These are phyloP conservation scores for Porpolomopsis calyptriformis DNA, from an alignment of 768 basidiomycete species.

Conservation along the genomic window DNA sequence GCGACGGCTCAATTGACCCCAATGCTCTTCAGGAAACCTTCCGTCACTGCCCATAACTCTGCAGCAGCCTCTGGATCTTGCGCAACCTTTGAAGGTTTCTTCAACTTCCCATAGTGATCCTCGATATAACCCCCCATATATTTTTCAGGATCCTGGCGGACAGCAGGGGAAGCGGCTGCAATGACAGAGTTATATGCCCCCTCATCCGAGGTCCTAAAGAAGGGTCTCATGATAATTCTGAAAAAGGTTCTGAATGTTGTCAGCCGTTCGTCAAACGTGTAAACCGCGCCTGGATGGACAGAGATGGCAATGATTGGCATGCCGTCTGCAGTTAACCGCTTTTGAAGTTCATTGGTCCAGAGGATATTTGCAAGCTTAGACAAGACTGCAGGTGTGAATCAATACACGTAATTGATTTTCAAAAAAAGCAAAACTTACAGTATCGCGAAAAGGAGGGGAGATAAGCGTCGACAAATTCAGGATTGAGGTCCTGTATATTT, in stretches of 20 bases:
- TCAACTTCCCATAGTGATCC: slow-evolving; percentile 23
- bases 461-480: slow-evolving; percentile 19
- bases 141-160: slow-evolving; percentile 21
- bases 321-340: slow-evolving; percentile 27
- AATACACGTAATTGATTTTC: too few relatives aligned
- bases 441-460: slow-evolving; percentile 20
- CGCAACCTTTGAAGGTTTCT: slow-evolving; percentile 19
- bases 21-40: slow-evolving; percentile 19
- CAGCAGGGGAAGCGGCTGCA: slow-evolving; percentile 28
- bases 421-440: slow-evolving; percentile 15
- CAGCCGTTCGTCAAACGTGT: slow-evolving; percentile 17
- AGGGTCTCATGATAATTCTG: slow-evolving; percentile 7
- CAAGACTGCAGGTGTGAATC: slow-evolving; percentile 17
- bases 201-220: slow-evolving; percentile 15
- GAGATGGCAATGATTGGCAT: slow-evolving; percentile 28
- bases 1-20: slow-evolving; percentile 13
- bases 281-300: slow-evolving; percentile 33
- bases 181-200: slow-evolving; percentile 30
- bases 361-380: slow-evolving; percentile 43
- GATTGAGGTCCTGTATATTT: slow-evolving; percentile 27
- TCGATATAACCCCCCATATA: slow-evolving; percentile 30
- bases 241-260: slow-evolving; percentile 11
- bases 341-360: slow-evolving; percentile 41
- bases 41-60: slow-evolving; percentile 31
- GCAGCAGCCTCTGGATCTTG: slow-evolving; percentile 23